These are phyloP conservation scores for Ustilago curta DNA, from an alignment of 1,284 basidiomycete species.

Conservation along the genomic window DNA sequence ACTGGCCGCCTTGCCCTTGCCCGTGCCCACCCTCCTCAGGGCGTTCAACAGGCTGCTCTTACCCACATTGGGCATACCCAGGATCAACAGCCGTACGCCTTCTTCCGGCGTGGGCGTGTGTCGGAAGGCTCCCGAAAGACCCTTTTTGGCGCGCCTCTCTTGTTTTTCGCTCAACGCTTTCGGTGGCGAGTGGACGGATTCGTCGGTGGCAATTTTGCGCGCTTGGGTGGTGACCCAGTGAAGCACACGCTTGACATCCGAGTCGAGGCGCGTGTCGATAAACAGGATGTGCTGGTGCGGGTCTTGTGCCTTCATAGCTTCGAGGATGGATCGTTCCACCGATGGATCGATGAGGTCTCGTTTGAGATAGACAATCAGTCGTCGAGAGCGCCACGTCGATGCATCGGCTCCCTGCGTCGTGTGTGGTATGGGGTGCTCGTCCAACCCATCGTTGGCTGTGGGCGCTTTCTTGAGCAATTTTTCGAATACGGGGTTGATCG, in stretches of 20 bases:
- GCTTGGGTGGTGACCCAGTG: slow-evolving; percentile 67
- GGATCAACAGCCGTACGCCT: slow-evolving; percentile 63
- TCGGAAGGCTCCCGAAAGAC: slow-evolving; percentile 64
- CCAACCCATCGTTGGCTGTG: slow-evolving; percentile 44
- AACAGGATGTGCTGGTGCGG: slow-evolving; percentile 72
- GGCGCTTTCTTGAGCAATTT: slow-evolving; percentile 60
- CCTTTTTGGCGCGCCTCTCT: slow-evolving; percentile 46
- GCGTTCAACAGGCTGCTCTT: slow-evolving; percentile 95
- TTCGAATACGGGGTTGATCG: slow-evolving; percentile 82
- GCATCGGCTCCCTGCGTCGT: slow-evolving; percentile 51
- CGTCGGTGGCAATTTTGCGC: slow-evolving; percentile 17
- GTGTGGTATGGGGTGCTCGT: slow-evolving; percentile 17
- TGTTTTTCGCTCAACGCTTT: slow-evolving; percentile 16
- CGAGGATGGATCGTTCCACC: slow-evolving; percentile 76
- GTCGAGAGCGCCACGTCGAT: slow-evolving; percentile 67
- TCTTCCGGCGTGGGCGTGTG: slow-evolving; percentile 65
- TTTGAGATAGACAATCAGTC: slow-evolving; percentile 92
- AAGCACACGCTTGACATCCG: slow-evolving; percentile 71
- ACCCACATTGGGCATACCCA: slow-evolving; percentile 97
- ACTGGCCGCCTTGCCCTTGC: slow-evolving; percentile 86
- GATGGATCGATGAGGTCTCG: slow-evolving; percentile 86
- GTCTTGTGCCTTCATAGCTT: slow-evolving; percentile 71
- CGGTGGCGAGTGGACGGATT: slow-evolving; percentile 8
- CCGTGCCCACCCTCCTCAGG: slow-evolving; percentile 86
- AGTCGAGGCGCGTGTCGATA: slow-evolving; percentile 71